Conservation (phyloP, 2,329 filamentous ascomycete species). For the Podosphaera fusca region DNA sequence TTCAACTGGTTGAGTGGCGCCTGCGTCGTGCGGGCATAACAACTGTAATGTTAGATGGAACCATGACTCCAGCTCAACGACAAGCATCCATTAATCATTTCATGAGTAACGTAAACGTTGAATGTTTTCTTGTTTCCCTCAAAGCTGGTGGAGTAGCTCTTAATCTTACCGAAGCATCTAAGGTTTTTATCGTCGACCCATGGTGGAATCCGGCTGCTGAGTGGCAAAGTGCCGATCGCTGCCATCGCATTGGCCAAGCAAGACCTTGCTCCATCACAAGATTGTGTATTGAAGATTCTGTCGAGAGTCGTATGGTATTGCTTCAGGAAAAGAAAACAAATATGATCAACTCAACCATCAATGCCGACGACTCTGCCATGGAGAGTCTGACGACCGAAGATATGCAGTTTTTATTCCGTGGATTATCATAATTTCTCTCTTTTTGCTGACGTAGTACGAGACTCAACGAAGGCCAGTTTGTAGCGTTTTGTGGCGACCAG, state of each 20-base stretch:
- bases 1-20: constrained; percentile 92
- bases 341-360: constrained; percentile 94
- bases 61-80: constrained; percentile 83
- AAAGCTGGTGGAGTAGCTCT: constrained; percentile 91
- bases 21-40: constrained; percentile 90
- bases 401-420: constrained; percentile 89
- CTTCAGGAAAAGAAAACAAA: constrained; percentile 97
- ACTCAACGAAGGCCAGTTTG: no score
- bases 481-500: no score
- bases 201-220: constrained; percentile 99
- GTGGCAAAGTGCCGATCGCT: constrained; percentile 90
- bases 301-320: constrained; percentile 85
- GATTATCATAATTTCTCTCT: constrained; percentile 15
- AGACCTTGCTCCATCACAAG: constrained; percentile 86
- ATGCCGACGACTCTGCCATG: constrained; percentile 75
- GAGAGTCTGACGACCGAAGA: constrained; percentile 78
- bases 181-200: constrained; percentile 91
- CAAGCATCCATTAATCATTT: constrained; percentile 90
- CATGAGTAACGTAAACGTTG: constrained; percentile 83
- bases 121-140: constrained; percentile 86
- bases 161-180: constrained; percentile 82
- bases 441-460: no score
- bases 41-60: constrained; percentile 93
- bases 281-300: constrained; percentile 87
- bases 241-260: constrained; percentile 85